These are phyloP conservation scores for Saccharomycopsis fibuligera DNA, from an alignment of 805 yeast genomes.

Conservation along the genomic window DNA sequence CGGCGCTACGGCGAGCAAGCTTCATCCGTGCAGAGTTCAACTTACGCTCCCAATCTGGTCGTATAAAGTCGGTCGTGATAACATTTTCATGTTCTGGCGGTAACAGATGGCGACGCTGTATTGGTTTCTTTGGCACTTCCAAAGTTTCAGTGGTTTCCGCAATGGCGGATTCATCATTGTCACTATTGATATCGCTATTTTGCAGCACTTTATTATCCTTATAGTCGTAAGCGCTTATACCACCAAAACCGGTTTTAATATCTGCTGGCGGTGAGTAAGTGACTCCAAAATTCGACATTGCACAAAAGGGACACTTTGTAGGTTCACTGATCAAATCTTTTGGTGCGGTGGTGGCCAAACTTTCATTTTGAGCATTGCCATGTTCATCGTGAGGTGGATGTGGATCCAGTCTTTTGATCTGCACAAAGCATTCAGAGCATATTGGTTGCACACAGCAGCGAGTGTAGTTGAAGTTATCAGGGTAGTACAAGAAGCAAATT, in stretches of 20 bases:
- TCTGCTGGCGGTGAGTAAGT: constrained; percentile 60
- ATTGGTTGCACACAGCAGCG: constrained; percentile 91
- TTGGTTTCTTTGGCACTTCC: neutral
- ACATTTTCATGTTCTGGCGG: constrained; percentile 67
- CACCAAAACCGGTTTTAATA: constrained; percentile 51
- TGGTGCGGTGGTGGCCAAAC: constrained; percentile 34
- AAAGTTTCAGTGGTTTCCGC: neutral
- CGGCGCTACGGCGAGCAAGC: constrained; percentile 81
- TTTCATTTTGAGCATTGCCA: constrained; percentile 25
- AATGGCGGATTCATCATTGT: neutral
- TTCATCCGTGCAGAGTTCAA: constrained; percentile 66
- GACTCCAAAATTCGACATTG: constrained; percentile 78
- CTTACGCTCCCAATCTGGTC: constrained; percentile 90
- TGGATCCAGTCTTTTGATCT: constrained; percentile 85
- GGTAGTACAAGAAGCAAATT: constrained; percentile 84
- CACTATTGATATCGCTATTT: too few species aligned
- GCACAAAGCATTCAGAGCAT: constrained; percentile 95
- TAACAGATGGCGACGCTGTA: constrained; percentile 42
- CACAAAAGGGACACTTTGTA: constrained; percentile 91
- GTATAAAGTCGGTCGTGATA: constrained; percentile 69
- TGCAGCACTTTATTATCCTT: neutral
- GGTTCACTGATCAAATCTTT: constrained; percentile 76
- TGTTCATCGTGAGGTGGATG: constrained; percentile 80
- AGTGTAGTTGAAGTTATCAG: constrained; percentile 67
- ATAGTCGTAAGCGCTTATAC: constrained; percentile 44